A percentile compares a stretch with the other conserved stretches of the same genome.
Evolutionary conservation across 805 yeast genomes (phyloP).

Genomic region (Starmerella tilneyi): DNA sequence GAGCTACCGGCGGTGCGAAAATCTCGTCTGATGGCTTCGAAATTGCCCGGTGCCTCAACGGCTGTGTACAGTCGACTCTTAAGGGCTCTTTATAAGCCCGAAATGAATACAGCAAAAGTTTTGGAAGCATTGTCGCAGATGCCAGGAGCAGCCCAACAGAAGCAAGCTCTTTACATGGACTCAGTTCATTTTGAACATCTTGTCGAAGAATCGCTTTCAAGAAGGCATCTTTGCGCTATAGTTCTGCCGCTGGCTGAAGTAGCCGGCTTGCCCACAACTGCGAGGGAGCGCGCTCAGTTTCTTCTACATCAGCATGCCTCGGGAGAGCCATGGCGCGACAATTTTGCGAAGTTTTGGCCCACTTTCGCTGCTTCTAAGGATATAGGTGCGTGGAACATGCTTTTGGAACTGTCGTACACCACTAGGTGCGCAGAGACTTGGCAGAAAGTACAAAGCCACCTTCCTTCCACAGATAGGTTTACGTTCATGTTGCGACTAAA

Average conservation of each 20-base stretch:
- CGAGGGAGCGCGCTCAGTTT: slow-evolving; percentile 26
- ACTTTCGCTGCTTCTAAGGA: slow-evolving; percentile 16
- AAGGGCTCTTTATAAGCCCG: slow-evolving; percentile 7
- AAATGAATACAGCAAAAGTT: not conserved
- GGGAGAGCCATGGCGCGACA: slow-evolving; percentile 9
- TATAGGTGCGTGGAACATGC: slow-evolving; percentile 27
- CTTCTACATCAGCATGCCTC: not conserved
- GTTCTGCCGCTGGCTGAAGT: slow-evolving; percentile 26
- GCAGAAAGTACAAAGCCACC: slow-evolving; percentile 22
- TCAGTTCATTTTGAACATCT: slow-evolving; percentile 31
- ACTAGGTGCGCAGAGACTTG: slow-evolving; percentile 18
- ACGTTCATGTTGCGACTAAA: slow-evolving; percentile 27
- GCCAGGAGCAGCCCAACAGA: slow-evolving; percentile 26
- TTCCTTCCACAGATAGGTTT: slow-evolving; percentile 26
- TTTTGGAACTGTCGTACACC: slow-evolving; percentile 27
- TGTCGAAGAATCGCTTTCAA: slow-evolving; percentile 21
- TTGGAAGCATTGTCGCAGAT: slow-evolving; percentile 19
- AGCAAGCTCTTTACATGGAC: slow-evolving; percentile 30
- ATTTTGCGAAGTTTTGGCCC: slow-evolving; percentile 14
- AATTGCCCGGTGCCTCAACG: slow-evolving; percentile 1
- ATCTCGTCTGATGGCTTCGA: not conserved
- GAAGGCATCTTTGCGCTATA: slow-evolving; percentile 16
- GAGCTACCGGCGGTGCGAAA: slow-evolving; percentile 2
- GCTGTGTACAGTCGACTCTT: slow-evolving; percentile 7
- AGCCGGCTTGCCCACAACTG: slow-evolving; percentile 29